Evolutionary conservation across 2,329 filamentous ascomycete genomes (phyloP).

Genomic region (Claviceps africana): DNA sequence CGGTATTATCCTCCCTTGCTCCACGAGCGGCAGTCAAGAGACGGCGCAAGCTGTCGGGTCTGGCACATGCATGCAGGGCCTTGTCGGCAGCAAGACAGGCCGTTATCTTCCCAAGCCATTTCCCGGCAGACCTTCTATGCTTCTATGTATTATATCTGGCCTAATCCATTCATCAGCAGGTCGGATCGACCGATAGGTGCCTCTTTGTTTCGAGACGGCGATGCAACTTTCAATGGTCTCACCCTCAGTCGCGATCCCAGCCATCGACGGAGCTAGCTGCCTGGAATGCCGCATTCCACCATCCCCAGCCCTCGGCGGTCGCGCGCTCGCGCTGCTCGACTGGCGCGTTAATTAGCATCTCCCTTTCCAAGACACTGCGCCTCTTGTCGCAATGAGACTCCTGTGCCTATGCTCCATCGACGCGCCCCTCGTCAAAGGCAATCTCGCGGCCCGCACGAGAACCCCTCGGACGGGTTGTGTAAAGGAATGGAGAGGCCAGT

Average conservation of each 20-base stretch:
- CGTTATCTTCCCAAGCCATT: too few relatives aligned
- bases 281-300: constrained; percentile 6
- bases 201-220: not conserved
- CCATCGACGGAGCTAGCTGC: not conserved
- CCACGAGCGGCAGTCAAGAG: not conserved
- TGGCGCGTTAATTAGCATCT: constrained; percentile 1
- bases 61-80: not conserved
- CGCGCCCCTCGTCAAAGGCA: not conserved
- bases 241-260: not conserved
- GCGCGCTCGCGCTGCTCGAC: not conserved
- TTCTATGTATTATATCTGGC: not conserved
- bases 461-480: constrained; percentile 11
- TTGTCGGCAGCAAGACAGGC: not conserved
- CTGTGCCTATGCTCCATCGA: constrained; percentile 2
- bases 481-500: constrained; percentile 26
- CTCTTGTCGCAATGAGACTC: constrained; percentile 16
- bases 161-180: not conserved
- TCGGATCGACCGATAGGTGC: not conserved
- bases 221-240: constrained; percentile 1
- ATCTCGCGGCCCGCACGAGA: constrained; percentile 5
- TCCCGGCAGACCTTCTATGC: not conserved
- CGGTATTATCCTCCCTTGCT: constrained; percentile 1
- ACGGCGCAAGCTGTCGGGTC: not conserved
- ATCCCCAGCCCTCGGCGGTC: constrained; percentile 4
- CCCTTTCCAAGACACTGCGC: constrained; percentile 18